Evolutionary conservation across 192 early-diverging fungal species (phyloP), one percentile per base, ranked within the genome.

Genomic region (Mortierella hygrophila): DNA sequence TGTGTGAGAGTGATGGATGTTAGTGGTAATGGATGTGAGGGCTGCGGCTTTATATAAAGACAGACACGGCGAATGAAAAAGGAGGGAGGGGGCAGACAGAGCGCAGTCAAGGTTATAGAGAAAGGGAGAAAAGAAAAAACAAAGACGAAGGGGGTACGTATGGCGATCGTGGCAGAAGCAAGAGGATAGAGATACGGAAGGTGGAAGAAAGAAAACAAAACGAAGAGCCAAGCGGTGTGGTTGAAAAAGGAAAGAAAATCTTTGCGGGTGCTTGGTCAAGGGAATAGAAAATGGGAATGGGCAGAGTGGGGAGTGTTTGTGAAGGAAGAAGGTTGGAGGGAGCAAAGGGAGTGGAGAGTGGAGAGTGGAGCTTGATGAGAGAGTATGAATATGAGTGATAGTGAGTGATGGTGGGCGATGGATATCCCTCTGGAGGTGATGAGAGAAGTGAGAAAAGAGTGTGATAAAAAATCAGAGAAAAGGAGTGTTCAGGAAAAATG

Each of bases 181-280:
- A 18, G 16, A 8, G 15, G 1, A 11, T 16, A 8, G 23, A n/a
- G 55, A 72, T 13, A 26, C 18, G 26, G 42, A 72, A 72, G 44
- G 21, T 20, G 16, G n/a, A 46, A 72, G 23, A 72, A 72, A 72
- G n/a, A 41, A 72, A 72, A 46, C 37, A 35, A 47, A 44, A 60
- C 0, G 16, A 37, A 68, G 18, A 68, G 72, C 49, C 35, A 63
- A 74, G 60, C 57, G 60, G 70, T 29, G 18, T 21, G 69, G 18
- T 29, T 70, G 32, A 20, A 68, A 68, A 68, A 23, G 37, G 38
- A 68, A 60, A 60, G 55, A 60, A 60, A 60, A 60, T 26, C 55
- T 60, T 60, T 29, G 49, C 49, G 2, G 49, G 16, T 52, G 49
- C 16, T 18, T 18, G 49, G 49, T 20, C 5, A 20, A 52, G 49